Conservation (phyloP, 2,329 filamentous ascomycete species). For the Curvularia lunata region DNA sequence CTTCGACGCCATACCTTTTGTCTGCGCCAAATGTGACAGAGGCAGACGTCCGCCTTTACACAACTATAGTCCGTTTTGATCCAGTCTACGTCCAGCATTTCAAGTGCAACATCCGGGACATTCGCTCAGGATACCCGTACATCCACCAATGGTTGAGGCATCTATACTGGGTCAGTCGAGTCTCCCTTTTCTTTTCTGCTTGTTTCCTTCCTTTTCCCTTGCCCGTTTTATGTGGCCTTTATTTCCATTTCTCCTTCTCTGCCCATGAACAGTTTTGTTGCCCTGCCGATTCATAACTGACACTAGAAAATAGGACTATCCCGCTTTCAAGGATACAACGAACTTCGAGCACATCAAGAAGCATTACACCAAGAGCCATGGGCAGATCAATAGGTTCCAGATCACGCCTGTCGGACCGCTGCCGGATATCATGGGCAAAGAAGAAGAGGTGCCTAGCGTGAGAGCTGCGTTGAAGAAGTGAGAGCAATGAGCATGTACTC, state of each 20-base stretch:
- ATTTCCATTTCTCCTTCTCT: background rate
- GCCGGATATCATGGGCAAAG: slow-evolving; percentile 78
- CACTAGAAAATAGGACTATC: slow-evolving; percentile 54
- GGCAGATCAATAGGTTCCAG: slow-evolving; percentile 67
- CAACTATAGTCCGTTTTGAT: slow-evolving; percentile 68
- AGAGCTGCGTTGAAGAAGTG: slow-evolving; percentile 30
- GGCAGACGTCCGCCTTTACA: slow-evolving; percentile 59
- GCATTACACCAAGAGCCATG: slow-evolving; percentile 71
- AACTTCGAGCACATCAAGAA: slow-evolving; percentile 96
- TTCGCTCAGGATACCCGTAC: slow-evolving; percentile 80
- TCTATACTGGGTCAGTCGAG: slow-evolving; percentile 71
- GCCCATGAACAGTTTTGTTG: background rate
- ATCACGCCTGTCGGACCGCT: slow-evolving; percentile 88
- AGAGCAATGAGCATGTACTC: background rate
- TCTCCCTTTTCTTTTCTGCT: background rate
- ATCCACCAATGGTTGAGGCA: slow-evolving; percentile 82
- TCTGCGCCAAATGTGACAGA: slow-evolving; percentile 55
- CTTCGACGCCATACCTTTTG: slow-evolving; percentile 55
- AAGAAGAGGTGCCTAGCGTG: slow-evolving; percentile 75
- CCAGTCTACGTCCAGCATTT: slow-evolving; percentile 65
- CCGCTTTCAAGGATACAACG: slow-evolving; percentile 81
- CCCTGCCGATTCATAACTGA: background rate
- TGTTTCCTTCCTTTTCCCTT: background rate
- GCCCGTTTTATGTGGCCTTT: background rate
- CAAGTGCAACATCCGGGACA: slow-evolving; percentile 84